Conservation (phyloP, 2,329 filamentous ascomycete genomes). For the Arthroderma sp. region DNA sequence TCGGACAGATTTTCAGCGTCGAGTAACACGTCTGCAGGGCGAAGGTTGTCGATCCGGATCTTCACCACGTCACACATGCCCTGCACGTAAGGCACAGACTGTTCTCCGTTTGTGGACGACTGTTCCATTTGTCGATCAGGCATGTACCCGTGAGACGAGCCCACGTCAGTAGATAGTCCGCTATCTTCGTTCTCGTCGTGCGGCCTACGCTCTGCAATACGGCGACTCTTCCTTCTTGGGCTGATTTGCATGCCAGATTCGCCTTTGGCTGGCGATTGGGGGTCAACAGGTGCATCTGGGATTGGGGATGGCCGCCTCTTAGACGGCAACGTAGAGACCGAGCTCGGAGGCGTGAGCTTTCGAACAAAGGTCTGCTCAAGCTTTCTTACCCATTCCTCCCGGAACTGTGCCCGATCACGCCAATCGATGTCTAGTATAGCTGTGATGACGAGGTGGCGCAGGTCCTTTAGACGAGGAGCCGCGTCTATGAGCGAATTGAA, state of each 20-base stretch:
- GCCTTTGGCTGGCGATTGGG: not conserved
- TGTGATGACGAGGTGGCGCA: slow-evolving; percentile 60
- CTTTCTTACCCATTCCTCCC: slow-evolving; percentile 61
- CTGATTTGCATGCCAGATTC: not conserved
- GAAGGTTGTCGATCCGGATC: slow-evolving; percentile 48
- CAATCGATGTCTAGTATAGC: slow-evolving; percentile 67
- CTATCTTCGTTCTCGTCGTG: not conserved
- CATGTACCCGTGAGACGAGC: not conserved
- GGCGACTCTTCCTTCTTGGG: slow-evolving; percentile 2
- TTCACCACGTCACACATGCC: slow-evolving; percentile 46
- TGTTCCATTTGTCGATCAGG: not conserved
- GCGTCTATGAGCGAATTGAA: slow-evolving; percentile 65
- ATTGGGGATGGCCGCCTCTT: not conserved
- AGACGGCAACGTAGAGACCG: not conserved
- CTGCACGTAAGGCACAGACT: slow-evolving; percentile 29
- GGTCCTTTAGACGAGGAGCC: slow-evolving; percentile 49
- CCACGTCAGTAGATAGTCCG: not conserved
- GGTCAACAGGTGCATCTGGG: not conserved
- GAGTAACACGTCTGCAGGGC: slow-evolving; percentile 45
- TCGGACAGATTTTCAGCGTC: slow-evolving; percentile 49
- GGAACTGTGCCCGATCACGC: slow-evolving; percentile 67
- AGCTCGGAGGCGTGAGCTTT: slow-evolving; percentile 12
- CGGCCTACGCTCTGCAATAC: not conserved
- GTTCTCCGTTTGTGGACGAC: not conserved
- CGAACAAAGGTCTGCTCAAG: slow-evolving; percentile 42